A percentile compares a stretch with the other conserved stretches of the same genome.
phyloP scores from a whole-genome alignment of 2,329 filamentous ascomycete species.

The Cladophialophora bantiana region DNA sequence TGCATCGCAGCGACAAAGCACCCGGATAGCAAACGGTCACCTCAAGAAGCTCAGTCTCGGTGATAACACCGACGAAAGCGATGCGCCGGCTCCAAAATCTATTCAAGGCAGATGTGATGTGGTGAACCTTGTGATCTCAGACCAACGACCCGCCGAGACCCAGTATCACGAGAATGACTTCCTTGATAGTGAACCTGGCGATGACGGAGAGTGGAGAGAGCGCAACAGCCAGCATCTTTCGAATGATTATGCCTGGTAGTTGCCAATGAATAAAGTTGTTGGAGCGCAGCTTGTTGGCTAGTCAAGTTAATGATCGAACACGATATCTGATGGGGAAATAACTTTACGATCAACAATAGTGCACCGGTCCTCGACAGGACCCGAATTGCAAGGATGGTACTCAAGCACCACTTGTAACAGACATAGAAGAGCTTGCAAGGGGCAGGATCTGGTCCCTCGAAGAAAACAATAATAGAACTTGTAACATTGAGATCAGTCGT shows the following conservation, averaged over 20 bases:
- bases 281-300: background rate
- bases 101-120: constrained; percentile 64
- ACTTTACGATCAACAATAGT: background rate
- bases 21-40: constrained; percentile 43
- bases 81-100: constrained; percentile 3
- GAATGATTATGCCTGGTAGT: constrained; percentile 32
- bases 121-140: constrained; percentile 67
- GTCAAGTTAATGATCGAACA: background rate
- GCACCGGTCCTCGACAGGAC: background rate
- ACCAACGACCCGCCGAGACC: constrained; percentile 65
- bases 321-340: background rate
- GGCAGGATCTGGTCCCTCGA: background rate
- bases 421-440: background rate
- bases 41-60: constrained; percentile 21
- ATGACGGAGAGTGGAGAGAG: constrained; percentile 67
- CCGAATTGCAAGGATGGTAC: background rate
- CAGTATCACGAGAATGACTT: constrained; percentile 67
- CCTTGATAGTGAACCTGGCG: constrained; percentile 64
- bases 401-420: background rate
- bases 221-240: constrained; percentile 45
- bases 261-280: background rate
- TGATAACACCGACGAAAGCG: constrained; percentile 29
- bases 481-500: background rate
- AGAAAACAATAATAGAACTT: background rate
- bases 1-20: constrained; percentile 50